Conservation (phyloP, 768 basidiomycete genomes). For the Mycena filopes region DNA sequence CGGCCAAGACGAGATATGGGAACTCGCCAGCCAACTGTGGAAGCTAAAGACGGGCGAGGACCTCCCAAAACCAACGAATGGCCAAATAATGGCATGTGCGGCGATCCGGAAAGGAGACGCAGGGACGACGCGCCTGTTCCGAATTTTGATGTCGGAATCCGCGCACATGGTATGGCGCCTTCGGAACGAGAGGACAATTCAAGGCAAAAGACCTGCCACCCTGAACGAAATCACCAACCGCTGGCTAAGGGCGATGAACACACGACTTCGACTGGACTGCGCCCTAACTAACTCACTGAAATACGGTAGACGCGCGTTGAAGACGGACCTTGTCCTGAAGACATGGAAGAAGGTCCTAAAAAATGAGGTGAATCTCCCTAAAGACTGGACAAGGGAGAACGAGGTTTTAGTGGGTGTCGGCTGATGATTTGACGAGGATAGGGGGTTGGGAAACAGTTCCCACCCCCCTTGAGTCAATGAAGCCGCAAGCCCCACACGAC, state of each 20-base stretch:
- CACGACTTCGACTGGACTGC: too few species aligned
- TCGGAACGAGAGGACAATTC: not conserved
- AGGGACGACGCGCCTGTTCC: slow-evolving; percentile 11
- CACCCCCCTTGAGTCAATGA: too few species aligned
- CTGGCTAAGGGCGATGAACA: not conserved
- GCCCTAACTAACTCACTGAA: too few species aligned
- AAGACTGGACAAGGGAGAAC: not conserved
- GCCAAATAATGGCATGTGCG: slow-evolving; percentile 16
- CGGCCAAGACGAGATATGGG: too few species aligned
- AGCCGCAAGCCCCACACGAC: too few species aligned
- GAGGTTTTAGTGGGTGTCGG: slow-evolving; percentile 4
- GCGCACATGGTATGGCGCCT: slow-evolving; percentile 25
- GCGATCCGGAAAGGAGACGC: not conserved
- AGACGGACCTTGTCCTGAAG: not conserved
- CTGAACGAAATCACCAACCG: not conserved
- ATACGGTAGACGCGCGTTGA: not conserved
- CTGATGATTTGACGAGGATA: too few species aligned
- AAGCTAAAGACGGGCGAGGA: slow-evolving; percentile 11
- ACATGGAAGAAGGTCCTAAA: not conserved
- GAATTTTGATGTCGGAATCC: slow-evolving; percentile 23
- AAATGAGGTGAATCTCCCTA: not conserved
- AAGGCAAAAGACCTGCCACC: not conserved
- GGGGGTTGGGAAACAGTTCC: too few species aligned
- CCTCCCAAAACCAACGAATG: slow-evolving; percentile 3
- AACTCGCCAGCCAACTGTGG: not conserved